These are phyloP conservation scores for Phaffia tasmanica DNA, from an alignment of 768 basidiomycete genomes.

Conservation along the genomic window DNA sequence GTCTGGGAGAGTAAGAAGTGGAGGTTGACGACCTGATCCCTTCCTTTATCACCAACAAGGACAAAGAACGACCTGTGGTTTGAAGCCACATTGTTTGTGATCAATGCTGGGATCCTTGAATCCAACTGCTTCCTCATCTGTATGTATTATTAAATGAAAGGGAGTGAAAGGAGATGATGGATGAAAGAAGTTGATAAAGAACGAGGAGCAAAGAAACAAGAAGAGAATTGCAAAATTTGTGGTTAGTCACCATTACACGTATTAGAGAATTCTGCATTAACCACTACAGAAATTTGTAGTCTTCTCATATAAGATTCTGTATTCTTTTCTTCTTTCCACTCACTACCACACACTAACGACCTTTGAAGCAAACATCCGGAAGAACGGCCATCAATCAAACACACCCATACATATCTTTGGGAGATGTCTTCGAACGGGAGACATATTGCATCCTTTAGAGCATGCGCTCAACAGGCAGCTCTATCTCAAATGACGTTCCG, in stretches of 20 bases:
- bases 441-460: constrained; percentile 14
- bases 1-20: constrained; percentile 91
- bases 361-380: too few species aligned
- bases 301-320: too few species aligned
- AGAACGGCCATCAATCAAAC: too few species aligned
- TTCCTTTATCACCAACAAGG: constrained; percentile 83
- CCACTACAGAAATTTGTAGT: too few species aligned
- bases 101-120: constrained; percentile 80
- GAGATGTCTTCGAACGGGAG: neutral
- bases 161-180: neutral
- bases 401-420: too few species aligned
- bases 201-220: too few species aligned
- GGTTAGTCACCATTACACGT: too few species aligned
- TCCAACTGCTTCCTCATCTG: constrained; percentile 52
- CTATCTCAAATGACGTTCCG: constrained; percentile 2
- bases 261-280: too few species aligned
- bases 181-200: too few species aligned
- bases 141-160: neutral
- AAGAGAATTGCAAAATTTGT: too few species aligned
- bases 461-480: constrained; percentile 3
- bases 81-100: constrained; percentile 83
- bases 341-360: too few species aligned
- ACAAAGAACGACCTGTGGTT: constrained; percentile 93
- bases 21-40: constrained; percentile 91
- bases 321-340: too few species aligned